A percentile compares a stretch with the other conserved stretches of the same genome.
Conservation (phyloP, 768 basidiomycete genomes). For the Daedaleopsis sinensis region DNA sequence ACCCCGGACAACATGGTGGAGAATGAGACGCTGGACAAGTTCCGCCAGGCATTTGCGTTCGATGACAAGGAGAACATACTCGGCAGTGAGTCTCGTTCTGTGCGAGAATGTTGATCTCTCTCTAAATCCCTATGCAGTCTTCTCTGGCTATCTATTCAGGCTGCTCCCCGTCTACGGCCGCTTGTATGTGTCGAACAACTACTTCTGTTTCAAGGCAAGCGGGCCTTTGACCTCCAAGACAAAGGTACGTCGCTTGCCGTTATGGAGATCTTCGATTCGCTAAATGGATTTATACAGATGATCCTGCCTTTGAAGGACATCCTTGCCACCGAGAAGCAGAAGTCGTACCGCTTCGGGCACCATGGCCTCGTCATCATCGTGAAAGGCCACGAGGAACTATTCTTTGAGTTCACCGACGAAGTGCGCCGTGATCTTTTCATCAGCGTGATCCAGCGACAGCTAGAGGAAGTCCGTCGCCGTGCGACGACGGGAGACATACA, state of each 20-base stretch:
- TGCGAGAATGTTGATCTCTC: neutral
- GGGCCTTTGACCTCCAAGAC: constrained; percentile 80
- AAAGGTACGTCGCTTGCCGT: constrained; percentile 49
- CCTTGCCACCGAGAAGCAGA: constrained; percentile 79
- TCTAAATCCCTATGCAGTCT: constrained; percentile 53
- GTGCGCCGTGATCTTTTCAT: constrained; percentile 83
- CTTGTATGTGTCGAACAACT: constrained; percentile 89
- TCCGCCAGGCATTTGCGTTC: constrained; percentile 80
- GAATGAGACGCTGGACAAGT: constrained; percentile 70
- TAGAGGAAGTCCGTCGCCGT: constrained; percentile 69
- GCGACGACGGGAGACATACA: constrained; percentile 46
- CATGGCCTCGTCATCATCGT: constrained; percentile 89
- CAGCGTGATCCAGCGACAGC: constrained; percentile 72
- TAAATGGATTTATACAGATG: constrained; percentile 63
- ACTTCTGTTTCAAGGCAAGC: constrained; percentile 93
- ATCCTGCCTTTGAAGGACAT: constrained; percentile 90
- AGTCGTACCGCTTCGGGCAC: constrained; percentile 88
- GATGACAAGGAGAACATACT: constrained; percentile 85
- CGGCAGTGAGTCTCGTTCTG: constrained; percentile 66
- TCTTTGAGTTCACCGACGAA: constrained; percentile 89
- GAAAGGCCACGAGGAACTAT: constrained; percentile 95
- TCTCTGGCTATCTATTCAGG: constrained; percentile 88
- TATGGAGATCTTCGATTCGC: too few relatives aligned
- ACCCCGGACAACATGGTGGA: constrained; percentile 66
- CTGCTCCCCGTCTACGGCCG: constrained; percentile 88